A percentile compares a stretch with the other conserved stretches of the same genome.
Conservation (phyloP, 306 rosid species). For the Gastrolobium villosum region DNA sequence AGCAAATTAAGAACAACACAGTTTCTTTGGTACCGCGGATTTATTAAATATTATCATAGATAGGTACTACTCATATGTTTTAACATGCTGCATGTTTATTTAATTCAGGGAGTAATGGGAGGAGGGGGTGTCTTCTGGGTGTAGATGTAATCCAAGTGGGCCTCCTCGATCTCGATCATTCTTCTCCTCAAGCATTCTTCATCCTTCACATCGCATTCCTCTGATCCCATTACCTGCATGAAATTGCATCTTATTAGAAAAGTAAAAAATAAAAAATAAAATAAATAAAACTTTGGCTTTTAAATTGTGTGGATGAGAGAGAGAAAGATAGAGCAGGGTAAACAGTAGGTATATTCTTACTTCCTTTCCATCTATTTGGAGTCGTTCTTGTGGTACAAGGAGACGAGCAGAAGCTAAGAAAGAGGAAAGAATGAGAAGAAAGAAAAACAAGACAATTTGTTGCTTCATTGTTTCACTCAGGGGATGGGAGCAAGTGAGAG, state of each 20-base stretch:
- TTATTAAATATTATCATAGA: too few relatives aligned
- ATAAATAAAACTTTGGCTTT: neutral
- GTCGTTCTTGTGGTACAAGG: slow-evolving; percentile 35
- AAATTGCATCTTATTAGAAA: neutral
- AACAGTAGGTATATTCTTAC: neutral
- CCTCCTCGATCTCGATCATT: slow-evolving; percentile 55
- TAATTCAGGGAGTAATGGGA: slow-evolving; percentile 49
- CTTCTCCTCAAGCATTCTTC: slow-evolving; percentile 59
- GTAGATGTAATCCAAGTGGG: slow-evolving; percentile 76
- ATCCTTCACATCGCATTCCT: slow-evolving; percentile 45
- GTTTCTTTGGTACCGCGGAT: too few relatives aligned
- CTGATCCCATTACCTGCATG: slow-evolving; percentile 51
- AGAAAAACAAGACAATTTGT: slow-evolving; percentile 46
- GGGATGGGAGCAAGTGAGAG: neutral
- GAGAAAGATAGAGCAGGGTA: neutral
- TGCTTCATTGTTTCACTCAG: slow-evolving; percentile 35
- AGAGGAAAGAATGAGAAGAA: slow-evolving; percentile 45
- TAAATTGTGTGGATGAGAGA: neutral
- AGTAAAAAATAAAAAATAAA: neutral
- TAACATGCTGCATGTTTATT: neutral
- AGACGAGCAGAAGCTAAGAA: slow-evolving; percentile 50
- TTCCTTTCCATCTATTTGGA: slow-evolving; percentile 44
- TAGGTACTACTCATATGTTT: neutral
- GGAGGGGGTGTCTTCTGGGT: slow-evolving; percentile 45
- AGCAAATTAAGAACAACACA: neutral